A percentile compares a stretch with the other conserved stretches of the same genome.
Evolutionary conservation across 2,329 filamentous ascomycete species (phyloP).

Genomic region (Stromatinia cepivora): DNA sequence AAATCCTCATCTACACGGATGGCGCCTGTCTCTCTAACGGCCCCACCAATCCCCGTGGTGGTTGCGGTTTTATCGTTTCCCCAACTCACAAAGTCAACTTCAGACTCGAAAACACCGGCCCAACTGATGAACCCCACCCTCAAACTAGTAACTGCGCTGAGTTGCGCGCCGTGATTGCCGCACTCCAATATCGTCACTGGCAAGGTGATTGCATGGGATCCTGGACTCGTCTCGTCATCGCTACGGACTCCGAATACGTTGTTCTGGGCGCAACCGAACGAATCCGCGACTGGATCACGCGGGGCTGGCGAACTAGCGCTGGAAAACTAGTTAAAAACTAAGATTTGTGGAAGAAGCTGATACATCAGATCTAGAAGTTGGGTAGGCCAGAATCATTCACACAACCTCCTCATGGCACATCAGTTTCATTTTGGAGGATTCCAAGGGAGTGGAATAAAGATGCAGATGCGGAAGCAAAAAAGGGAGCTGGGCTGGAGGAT

Average conservation of each 20-base stretch:
- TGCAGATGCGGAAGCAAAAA: background rate
- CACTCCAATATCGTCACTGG: constrained; percentile 42
- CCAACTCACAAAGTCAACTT: background rate
- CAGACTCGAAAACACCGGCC: constrained; percentile 24
- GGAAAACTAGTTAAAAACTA: constrained; percentile 47
- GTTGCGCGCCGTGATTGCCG: constrained; percentile 54
- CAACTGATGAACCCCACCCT: constrained; percentile 1
- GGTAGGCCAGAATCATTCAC: no score
- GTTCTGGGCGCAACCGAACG: constrained; percentile 48
- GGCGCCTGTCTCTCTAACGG: background rate
- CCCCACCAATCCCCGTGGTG: background rate
- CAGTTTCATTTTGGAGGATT: background rate
- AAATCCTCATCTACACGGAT: constrained; percentile 1
- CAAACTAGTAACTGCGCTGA: constrained; percentile 57
- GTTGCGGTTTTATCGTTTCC: background rate
- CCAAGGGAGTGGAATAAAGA: background rate
- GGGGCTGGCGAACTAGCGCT: constrained; percentile 46
- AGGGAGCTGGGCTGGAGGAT: background rate
- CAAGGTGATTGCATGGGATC: constrained; percentile 26
- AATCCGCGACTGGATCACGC: constrained; percentile 47
- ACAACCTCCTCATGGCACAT: background rate
- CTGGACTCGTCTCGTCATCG: constrained; percentile 51
- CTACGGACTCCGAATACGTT: constrained; percentile 55
- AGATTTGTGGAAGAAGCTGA: background rate
- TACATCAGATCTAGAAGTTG: background rate